Evolutionary conservation across 2,329 filamentous ascomycete species (phyloP).

Genomic region (Lasiodiplodia citricola): DNA sequence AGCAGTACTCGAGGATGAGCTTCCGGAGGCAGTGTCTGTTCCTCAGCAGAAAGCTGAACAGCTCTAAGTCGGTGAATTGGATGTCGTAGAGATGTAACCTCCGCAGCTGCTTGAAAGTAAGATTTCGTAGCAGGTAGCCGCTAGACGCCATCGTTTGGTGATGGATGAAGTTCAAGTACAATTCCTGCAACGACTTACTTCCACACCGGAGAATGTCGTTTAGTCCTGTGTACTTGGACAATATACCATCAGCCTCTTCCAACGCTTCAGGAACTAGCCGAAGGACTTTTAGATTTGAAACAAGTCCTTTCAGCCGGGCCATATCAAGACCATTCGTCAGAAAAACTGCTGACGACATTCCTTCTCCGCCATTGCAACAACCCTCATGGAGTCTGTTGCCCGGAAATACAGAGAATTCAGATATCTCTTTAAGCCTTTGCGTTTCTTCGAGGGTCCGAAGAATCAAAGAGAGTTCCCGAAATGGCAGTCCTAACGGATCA

Average conservation of each 20-base stretch:
- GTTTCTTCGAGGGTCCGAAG: neutral
- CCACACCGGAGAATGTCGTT: neutral
- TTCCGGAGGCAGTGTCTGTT: neutral
- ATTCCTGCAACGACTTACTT: neutral
- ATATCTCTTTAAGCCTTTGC: neutral
- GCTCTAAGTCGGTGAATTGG: neutral
- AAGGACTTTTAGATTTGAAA: neutral
- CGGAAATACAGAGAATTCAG: neutral
- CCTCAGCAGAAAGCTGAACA: neutral
- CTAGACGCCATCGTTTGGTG: neutral
- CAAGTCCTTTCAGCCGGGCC: neutral
- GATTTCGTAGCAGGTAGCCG: neutral
- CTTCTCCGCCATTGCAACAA: neutral
- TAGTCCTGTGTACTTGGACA: neutral
- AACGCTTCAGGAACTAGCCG: neutral
- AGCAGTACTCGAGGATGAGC: neutral
- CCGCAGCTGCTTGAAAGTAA: neutral
- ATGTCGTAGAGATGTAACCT: neutral
- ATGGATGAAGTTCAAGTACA: neutral
- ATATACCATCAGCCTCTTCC: neutral
- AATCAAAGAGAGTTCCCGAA: neutral
- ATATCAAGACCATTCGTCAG: neutral
- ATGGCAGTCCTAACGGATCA: neutral
- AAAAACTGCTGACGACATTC: neutral
- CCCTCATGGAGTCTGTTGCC: neutral